Conservation (phyloP, 129 eudicot genomes). For the Lactuca sativa region DNA sequence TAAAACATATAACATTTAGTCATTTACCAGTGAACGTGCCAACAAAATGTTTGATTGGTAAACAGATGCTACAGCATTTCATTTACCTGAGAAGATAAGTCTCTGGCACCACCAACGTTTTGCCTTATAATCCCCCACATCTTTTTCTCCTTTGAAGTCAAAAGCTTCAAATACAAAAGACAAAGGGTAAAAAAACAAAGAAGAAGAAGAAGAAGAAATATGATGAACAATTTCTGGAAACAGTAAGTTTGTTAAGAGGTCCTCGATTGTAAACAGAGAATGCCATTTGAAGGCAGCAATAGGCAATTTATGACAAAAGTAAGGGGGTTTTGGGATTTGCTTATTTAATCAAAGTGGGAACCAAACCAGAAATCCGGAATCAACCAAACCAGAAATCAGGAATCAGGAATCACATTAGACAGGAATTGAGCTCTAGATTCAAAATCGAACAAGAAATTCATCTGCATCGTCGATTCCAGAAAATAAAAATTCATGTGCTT, state of each 20-base stretch:
- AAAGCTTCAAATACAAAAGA: slow-evolving; percentile 17
- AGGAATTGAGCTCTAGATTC: too few species aligned
- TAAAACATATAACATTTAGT: not conserved
- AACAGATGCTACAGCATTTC: not conserved
- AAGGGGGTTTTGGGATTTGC: not conserved
- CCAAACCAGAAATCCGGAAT: too few species aligned
- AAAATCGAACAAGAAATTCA: too few species aligned
- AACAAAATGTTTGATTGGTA: not conserved
- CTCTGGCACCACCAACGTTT: slow-evolving; percentile 31
- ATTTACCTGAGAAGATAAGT: slow-evolving; percentile 34
- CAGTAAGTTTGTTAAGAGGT: not conserved
- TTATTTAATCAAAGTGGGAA: too few species aligned
- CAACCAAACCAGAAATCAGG: too few species aligned
- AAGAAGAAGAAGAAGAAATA: not conserved
- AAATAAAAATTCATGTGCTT: too few species aligned
- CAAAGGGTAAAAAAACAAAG: not conserved
- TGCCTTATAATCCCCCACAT: slow-evolving; percentile 41
- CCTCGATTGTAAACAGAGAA: not conserved
- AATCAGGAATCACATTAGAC: too few species aligned
- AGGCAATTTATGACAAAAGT: not conserved
- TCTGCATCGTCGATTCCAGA: too few species aligned
- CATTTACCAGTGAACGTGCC: not conserved
- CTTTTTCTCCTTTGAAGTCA: slow-evolving; percentile 9
- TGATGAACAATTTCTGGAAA: not conserved
- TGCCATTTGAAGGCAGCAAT: not conserved